Base-by-base conservation (phyloP, 169 alveolate genomes). In the Eimeria acervulina region DNA sequence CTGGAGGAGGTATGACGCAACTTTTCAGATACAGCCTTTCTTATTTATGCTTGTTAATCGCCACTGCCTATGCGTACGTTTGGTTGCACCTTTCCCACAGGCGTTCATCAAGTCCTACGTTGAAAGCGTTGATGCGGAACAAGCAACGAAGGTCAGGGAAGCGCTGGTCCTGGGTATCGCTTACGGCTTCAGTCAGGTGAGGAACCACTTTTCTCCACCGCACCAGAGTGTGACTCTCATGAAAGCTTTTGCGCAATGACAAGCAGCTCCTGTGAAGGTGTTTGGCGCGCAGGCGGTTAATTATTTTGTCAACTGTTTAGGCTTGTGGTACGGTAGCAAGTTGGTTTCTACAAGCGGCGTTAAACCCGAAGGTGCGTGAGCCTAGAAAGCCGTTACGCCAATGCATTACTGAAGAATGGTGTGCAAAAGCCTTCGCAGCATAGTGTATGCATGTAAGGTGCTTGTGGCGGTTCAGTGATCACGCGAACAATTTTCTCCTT, bases 301-400 rank as follows among this genome's bases (percentile, higher is more conserved):
- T 0, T 96, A 93, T 74, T 74, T 94, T 40, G 92, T 96, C 42
- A 95, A 96, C 84, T 95, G 97, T 40, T 95, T 96, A 42, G 96
- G 96, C 28, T 95, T 96, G 90, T 96, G 97, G 97, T 96, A 96
- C 78, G 97, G 97, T 10, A 96, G 97, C 80, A 52, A 85, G 74
- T 72, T 94, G 44, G 90, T 81, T 90, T 78, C 87, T 15, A 63
- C 78, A 5, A 89, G 87, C 13, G 94, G 96, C 26, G 90, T 72
- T 17, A 47, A 17, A 23, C 38, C 93, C 0, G 68, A 78, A 61
- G 95, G 95, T 89, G 72, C 87, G 95, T 89, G 72, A 17, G 95
- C 13, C 17, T 76, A 33, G 10, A 36, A 8, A 70, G n/a, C 68
- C 68, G 1, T 59, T 59, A 59, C 68, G 68, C n/a, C 0, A 19